Evolutionary conservation across 768 basidiomycete genomes (phyloP).

Genomic region (Tricholoma sp.): DNA sequence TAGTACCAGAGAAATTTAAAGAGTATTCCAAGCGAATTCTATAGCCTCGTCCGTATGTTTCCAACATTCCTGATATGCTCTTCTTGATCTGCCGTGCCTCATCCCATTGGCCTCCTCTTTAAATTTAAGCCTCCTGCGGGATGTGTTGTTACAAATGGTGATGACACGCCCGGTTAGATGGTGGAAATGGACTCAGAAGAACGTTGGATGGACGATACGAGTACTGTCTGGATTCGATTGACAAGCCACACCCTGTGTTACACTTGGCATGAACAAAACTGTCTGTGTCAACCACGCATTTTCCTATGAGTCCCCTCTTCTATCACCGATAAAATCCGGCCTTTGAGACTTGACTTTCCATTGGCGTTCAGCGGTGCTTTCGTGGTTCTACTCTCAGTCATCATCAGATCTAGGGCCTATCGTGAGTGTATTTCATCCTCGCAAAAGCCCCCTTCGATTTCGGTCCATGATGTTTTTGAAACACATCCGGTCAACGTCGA

Average conservation of each 20-base stretch:
- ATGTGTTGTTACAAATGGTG: constrained; percentile 41
- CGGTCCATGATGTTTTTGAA: too few relatives aligned
- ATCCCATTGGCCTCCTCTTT: constrained; percentile 48
- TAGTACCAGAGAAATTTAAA: constrained; percentile 27
- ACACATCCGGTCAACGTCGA: too few relatives aligned
- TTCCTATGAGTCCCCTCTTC: too few relatives aligned
- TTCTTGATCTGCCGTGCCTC: constrained; percentile 23
- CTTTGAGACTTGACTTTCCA: too few relatives aligned
- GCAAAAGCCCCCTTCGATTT: too few relatives aligned
- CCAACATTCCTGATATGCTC: constrained; percentile 36
- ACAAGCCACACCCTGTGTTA: neutral
- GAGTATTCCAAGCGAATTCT: constrained; percentile 39
- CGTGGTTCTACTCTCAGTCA: too few relatives aligned
- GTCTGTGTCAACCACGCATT: too few relatives aligned
- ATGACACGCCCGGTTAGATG: constrained; percentile 38
- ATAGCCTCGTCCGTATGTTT: constrained; percentile 54
- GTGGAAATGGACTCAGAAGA: constrained; percentile 41
- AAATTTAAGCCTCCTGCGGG: constrained; percentile 39
- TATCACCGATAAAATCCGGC: too few relatives aligned
- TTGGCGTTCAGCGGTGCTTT: too few relatives aligned
- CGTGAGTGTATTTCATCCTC: too few relatives aligned
- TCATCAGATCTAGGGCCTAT: too few relatives aligned
- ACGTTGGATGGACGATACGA: constrained; percentile 57
- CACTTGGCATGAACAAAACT: too few relatives aligned
- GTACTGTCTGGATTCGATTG: constrained; percentile 27